Evolutionary conservation across 371 early-diverging fungal species (phyloP), one percentile per base, ranked within the genome.

Genomic region (Polyrhizophydium stewartii): DNA sequence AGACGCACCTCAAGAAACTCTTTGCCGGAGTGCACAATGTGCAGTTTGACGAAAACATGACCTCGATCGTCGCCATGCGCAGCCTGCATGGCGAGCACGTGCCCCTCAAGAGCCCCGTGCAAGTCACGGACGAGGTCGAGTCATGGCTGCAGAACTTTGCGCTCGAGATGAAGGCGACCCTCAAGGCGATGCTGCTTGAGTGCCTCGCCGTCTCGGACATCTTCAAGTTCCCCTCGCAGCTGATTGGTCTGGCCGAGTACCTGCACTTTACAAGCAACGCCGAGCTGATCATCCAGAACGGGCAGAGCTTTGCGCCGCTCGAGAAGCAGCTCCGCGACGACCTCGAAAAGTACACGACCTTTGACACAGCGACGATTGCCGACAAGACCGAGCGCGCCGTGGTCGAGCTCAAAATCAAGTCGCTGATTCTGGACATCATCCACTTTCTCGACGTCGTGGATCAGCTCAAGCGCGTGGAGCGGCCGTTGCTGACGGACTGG

Each of bases 21-120:
- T 81, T 80, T 71, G 76, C 77, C 0, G 84, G 82, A 6, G 78
- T 80, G 1, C 64, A 77, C 45, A 59, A 60, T 45, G 80, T 80
- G 10, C 57, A 67, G 27, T 76, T 84, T 59, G 71, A 77, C 55
- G 66, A 67, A 13, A 41, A 59, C 2, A 56, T 56, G 24, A 70
- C 62, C 2, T 40, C 52, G 7, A 79, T 80, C 37, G 55, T 66
- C 22, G 76, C 72, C 0, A 79, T 83, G 72, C 66, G 61, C 38
- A 81, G 82, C 59, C 30, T 67, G 13, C 73, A 78, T 41, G 82
- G 82, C 2, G 82, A 84, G 60, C 53, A 56, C 0, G 76, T 84
- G n/a, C 25, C 17, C 21, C 59, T 84, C 10, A 32, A 51, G 27
- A 65, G 53, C 0, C 77, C 78, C 0, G 78, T 84, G 5, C 38